A percentile compares a stretch with the other conserved stretches of the same genome.
phyloP scores from a whole-genome alignment of 805 yeast genomes.

The Starmerella vitae region DNA sequence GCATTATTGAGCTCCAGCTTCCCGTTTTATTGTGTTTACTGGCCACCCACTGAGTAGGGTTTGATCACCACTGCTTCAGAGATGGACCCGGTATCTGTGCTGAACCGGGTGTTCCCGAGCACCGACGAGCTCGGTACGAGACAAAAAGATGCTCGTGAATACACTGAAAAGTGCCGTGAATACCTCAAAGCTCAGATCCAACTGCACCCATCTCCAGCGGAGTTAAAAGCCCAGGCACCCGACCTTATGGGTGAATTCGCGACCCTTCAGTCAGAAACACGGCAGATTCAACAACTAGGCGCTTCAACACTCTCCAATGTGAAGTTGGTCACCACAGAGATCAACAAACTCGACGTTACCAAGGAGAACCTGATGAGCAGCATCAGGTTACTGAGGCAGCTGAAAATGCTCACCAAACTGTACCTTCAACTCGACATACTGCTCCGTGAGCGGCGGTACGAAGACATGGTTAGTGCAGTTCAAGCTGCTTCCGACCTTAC shows the following conservation, averaged over 20 bases:
- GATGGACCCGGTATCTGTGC: conserved; percentile 39
- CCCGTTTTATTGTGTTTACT: no score
- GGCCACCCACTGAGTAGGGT: no score
- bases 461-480: conserved; percentile 45
- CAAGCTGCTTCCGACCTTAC: conserved; percentile 63
- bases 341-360: conserved; percentile 64
- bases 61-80: neutral
- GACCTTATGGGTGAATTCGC: conserved; percentile 26
- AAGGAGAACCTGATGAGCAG: conserved; percentile 72
- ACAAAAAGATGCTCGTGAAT: conserved; percentile 38
- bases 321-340: conserved; percentile 51
- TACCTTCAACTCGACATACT: conserved; percentile 44
- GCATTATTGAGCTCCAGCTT: no score
- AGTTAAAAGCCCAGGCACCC: conserved; percentile 20
- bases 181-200: conserved; percentile 37
- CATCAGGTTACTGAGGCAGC: conserved; percentile 73
- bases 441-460: conserved; percentile 34
- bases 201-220: conserved; percentile 29
- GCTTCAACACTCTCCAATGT: conserved; percentile 16
- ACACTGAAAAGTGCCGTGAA: conserved; percentile 39
- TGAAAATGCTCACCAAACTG: conserved; percentile 74
- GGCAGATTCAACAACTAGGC: conserved; percentile 16
- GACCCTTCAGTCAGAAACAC: conserved; percentile 19
- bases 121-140: conserved; percentile 37
- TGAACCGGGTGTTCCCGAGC: conserved; percentile 37